phyloP scores from a whole-genome alignment of 2,329 filamentous ascomycete species.

The Beauveria sp. region DNA sequence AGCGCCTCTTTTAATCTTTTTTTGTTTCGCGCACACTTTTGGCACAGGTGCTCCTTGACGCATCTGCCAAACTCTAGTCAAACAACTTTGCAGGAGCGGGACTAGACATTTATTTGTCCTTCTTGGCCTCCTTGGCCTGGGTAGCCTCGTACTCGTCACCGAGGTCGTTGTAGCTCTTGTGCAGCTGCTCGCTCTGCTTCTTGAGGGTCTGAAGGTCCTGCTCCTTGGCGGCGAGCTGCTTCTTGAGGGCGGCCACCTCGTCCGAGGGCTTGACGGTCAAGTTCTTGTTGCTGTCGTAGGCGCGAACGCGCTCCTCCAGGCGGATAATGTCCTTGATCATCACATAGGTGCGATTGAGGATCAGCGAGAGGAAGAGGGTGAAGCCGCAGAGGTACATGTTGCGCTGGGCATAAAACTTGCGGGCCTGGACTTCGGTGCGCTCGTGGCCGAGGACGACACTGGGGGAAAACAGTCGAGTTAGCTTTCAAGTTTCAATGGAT shows the following conservation, averaged over 20 bases:
- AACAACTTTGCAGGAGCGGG: neutral
- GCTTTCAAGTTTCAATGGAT: neutral
- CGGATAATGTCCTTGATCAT: slow-evolving; percentile 90
- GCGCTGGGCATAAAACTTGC: slow-evolving; percentile 99
- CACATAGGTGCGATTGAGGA: slow-evolving; percentile 97
- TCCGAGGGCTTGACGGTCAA: slow-evolving; percentile 65
- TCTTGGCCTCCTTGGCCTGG: slow-evolving; percentile 47
- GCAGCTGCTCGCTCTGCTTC: slow-evolving; percentile 82
- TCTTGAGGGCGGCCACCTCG: slow-evolving; percentile 62
- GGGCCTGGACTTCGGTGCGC: slow-evolving; percentile 95
- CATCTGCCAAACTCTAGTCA: neutral
- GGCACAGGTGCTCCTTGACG: too few species aligned
- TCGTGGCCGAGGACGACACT: slow-evolving; percentile 74
- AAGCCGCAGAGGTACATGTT: slow-evolving; percentile 99
- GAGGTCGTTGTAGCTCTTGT: slow-evolving; percentile 77
- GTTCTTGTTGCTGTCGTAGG: slow-evolving; percentile 64
- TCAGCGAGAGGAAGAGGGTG: slow-evolving; percentile 96
- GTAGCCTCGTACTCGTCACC: slow-evolving; percentile 70
- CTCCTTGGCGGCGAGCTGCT: slow-evolving; percentile 71
- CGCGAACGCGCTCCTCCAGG: slow-evolving; percentile 86
- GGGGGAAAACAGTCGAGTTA: neutral
- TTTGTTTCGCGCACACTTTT: neutral
- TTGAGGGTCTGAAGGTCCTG: slow-evolving; percentile 78
- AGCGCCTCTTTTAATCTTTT: neutral
- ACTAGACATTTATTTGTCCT: slow-evolving; percentile 39